Evolutionary conservation across 2,329 filamentous ascomycete species (phyloP).

Genomic region (Gyromitra esculenta): DNA sequence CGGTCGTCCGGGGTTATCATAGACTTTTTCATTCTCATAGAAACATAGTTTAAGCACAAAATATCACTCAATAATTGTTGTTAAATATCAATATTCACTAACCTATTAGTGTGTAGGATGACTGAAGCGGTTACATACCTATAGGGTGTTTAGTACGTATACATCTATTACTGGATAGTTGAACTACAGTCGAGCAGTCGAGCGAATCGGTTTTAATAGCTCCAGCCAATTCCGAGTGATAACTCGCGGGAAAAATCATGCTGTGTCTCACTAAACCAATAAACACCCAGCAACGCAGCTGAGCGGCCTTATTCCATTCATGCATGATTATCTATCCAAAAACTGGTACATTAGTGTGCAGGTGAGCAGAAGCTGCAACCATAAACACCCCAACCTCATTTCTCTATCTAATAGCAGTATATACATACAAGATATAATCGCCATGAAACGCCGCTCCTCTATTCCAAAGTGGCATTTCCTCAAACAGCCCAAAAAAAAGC

Average conservation of each 20-base stretch:
- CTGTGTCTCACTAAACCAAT: no score
- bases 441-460: not conserved
- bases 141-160: no score
- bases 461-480: not conserved
- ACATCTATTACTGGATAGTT: no score
- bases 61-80: not conserved
- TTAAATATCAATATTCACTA: no score
- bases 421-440: not conserved
- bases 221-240: not conserved
- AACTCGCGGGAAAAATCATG: not conserved
- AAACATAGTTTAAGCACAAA: not conserved
- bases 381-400: not conserved
- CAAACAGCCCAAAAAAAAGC: not conserved
- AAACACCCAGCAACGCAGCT: not conserved
- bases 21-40: no score
- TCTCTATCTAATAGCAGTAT: not conserved
- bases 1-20: no score
- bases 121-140: no score
- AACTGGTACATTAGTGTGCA: not conserved
- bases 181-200: no score
- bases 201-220: not conserved
- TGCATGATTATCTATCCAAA: not conserved
- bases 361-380: not conserved
- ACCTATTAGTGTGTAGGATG: no score
- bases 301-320: not conserved